Evolutionary conservation across 805 yeast genomes (phyloP).

Genomic region (Ogataea nakhonphanomensis): DNA sequence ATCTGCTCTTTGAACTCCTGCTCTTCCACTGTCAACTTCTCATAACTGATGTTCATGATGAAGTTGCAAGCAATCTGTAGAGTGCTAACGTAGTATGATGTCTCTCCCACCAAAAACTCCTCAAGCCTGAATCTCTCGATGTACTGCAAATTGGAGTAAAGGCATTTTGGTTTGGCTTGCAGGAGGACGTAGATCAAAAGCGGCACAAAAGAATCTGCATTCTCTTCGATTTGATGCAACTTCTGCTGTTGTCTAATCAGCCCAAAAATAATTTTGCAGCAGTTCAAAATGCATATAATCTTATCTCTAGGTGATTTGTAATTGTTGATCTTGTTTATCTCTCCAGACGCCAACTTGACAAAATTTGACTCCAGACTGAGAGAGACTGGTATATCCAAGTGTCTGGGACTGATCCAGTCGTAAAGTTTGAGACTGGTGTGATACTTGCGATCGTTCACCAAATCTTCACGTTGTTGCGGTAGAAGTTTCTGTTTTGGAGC

Average conservation of each 20-base stretch:
- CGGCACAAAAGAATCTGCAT: slow-evolving; percentile 95
- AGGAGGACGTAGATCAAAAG: slow-evolving; percentile 74
- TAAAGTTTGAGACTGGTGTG: slow-evolving; percentile 30
- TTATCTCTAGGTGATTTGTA: slow-evolving; percentile 95
- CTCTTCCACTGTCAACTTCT: slow-evolving; percentile 57
- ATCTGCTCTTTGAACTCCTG: slow-evolving; percentile 55
- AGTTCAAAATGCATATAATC: slow-evolving; percentile 82
- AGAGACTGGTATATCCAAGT: slow-evolving; percentile 68
- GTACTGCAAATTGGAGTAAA: slow-evolving; percentile 78
- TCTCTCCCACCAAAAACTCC: slow-evolving; percentile 79
- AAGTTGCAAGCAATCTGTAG: slow-evolving; percentile 84
- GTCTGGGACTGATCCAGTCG: slow-evolving; percentile 65
- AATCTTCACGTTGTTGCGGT: slow-evolving; percentile 59
- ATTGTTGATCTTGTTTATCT: slow-evolving; percentile 71
- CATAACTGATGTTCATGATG: slow-evolving; percentile 55
- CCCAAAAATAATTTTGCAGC: slow-evolving; percentile 91
- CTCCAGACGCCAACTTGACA: slow-evolving; percentile 64
- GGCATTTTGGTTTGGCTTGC: slow-evolving; percentile 57
- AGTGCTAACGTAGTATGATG: slow-evolving; percentile 88
- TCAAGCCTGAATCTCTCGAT: slow-evolving; percentile 80
- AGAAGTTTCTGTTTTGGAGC: slow-evolving; percentile 41
- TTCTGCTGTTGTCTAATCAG: slow-evolving; percentile 57
- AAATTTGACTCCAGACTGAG: slow-evolving; percentile 48
- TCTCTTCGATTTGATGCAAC: slow-evolving; percentile 54
- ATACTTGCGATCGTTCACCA: slow-evolving; percentile 64